Percentiles rank a stretch among this genome's conserved stretches.
phyloP scores from a whole-genome alignment of 306 rosid genomes.

The Corylus heterophylla region DNA sequence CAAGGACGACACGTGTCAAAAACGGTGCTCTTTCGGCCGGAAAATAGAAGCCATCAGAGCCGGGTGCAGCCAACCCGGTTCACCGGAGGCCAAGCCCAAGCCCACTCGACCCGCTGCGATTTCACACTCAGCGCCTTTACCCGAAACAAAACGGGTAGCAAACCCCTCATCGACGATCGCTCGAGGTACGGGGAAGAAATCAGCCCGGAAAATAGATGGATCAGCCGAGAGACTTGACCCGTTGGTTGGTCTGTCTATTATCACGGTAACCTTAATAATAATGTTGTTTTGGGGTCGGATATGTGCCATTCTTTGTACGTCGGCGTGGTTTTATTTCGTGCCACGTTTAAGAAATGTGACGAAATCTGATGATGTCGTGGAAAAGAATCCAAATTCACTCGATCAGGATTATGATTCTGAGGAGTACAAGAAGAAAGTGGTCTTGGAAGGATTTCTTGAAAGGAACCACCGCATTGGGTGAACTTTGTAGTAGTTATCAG shows the following conservation, averaged over 20 bases:
- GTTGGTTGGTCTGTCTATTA: constrained; percentile 49
- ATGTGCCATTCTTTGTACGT: constrained; percentile 67
- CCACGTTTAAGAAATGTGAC: constrained; percentile 34
- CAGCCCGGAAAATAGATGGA: neutral
- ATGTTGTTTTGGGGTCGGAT: constrained; percentile 65
- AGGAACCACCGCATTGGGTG: constrained; percentile 26
- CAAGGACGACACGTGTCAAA: constrained; percentile 39
- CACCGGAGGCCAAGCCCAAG: constrained; percentile 11
- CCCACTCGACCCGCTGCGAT: neutral
- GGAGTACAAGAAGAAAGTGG: constrained; percentile 39
- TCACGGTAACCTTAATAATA: constrained; percentile 52
- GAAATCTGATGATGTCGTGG: neutral
- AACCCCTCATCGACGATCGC: constrained; percentile 3
- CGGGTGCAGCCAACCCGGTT: constrained; percentile 25
- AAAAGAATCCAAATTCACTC: neutral
- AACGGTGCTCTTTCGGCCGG: constrained; percentile 27
- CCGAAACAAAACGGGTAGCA: neutral
- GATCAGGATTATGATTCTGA: constrained; percentile 24
- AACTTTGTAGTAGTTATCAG: neutral
- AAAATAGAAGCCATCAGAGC: constrained; percentile 23
- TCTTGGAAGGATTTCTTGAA: constrained; percentile 39
- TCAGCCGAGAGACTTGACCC: constrained; percentile 20
- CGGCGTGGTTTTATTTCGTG: constrained; percentile 58
- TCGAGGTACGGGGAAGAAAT: constrained; percentile 17
- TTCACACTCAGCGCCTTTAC: neutral